Percentiles rank a stretch among this genome's conserved stretches.
Conservation (phyloP, 805 yeast genomes). For the Vanderwaltozyma verrucispora region DNA sequence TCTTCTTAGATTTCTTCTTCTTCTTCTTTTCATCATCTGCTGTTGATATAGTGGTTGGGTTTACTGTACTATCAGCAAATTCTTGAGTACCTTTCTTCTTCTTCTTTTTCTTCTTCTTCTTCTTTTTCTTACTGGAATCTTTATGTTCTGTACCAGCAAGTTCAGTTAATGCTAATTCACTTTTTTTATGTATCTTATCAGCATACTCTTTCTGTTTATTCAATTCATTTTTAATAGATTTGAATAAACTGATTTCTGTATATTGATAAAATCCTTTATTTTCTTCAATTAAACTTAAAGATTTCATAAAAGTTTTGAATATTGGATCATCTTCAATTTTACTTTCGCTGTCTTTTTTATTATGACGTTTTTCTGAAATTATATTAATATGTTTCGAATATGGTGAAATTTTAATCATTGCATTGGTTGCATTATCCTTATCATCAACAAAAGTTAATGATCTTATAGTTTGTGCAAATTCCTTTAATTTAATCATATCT, state of each 20-base stretch:
- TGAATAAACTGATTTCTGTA: conserved; percentile 21
- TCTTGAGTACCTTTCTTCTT: conserved; percentile 4
- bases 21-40: conserved; percentile 5
- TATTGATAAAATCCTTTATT: conserved; percentile 14
- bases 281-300: conserved; percentile 15
- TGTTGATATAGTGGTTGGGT: neutral
- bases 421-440: conserved; percentile 16
- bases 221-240: conserved; percentile 20
- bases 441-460: conserved; percentile 27
- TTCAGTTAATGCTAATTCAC: conserved; percentile 18
- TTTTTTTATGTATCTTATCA: conserved; percentile 11
- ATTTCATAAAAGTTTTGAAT: conserved; percentile 25
- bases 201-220: conserved; percentile 14
- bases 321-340: conserved; percentile 25
- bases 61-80: neutral
- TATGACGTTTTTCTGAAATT: conserved; percentile 1
- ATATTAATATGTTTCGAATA: conserved; percentile 10
- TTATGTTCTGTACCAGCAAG: conserved; percentile 19
- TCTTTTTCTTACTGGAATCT: conserved; percentile 15
- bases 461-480: conserved; percentile 25
- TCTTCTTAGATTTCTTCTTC: conserved; percentile 2
- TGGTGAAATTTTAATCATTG: conserved; percentile 14
- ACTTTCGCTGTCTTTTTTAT: conserved; percentile 17
- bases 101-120: conserved; percentile 8
- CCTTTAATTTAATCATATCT: conserved; percentile 19